A percentile compares a stretch with the other conserved stretches of the same genome.
phyloP scores from a whole-genome alignment of 2,329 filamentous ascomycete genomes.

The Colletotrichum siamense region DNA sequence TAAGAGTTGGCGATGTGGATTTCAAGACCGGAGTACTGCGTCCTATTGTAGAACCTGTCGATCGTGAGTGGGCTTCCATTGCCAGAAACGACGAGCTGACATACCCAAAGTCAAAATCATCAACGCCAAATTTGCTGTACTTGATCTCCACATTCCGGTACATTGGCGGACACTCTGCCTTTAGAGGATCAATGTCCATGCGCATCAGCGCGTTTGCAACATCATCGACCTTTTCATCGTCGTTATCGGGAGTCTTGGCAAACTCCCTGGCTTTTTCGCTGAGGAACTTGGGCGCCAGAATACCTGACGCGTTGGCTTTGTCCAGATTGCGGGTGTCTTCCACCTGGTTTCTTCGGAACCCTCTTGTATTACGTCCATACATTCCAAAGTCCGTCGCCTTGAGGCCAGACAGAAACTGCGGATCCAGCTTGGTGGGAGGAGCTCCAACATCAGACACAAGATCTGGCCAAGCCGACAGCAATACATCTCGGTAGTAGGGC shows the following conservation, averaged over 20 bases:
- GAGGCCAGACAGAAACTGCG: constrained; percentile 70
- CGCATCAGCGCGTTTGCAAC: constrained; percentile 70
- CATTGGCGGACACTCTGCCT: constrained; percentile 83
- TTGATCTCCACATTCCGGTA: constrained; percentile 98
- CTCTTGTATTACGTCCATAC: constrained; percentile 79
- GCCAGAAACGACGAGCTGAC: constrained; percentile 30
- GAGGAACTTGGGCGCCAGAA: constrained; percentile 85
- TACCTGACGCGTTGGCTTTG: constrained; percentile 63
- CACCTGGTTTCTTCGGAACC: constrained; percentile 79
- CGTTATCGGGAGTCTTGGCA: constrained; percentile 48
- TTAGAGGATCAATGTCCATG: constrained; percentile 73
- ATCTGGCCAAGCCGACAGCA: constrained; percentile 92
- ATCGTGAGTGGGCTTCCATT: constrained; percentile 20
- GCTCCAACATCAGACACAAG: constrained; percentile 85
- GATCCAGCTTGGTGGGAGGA: constrained; percentile 77
- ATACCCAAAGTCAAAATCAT: constrained; percentile 96
- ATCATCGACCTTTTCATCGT: constrained; percentile 51
- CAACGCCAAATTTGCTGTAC: constrained; percentile 98
- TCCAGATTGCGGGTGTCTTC: constrained; percentile 75
- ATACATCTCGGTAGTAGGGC: constrained; percentile 88
- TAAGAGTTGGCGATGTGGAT: constrained; percentile 98
- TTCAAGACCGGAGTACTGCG: constrained; percentile 87
- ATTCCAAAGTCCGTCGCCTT: constrained; percentile 77
- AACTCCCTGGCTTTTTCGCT: constrained; percentile 88
- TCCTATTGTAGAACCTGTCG: constrained; percentile 89